Evolutionary conservation across 2,329 filamentous ascomycete genomes (phyloP).

Genomic region (Fusarium nisikadoi): DNA sequence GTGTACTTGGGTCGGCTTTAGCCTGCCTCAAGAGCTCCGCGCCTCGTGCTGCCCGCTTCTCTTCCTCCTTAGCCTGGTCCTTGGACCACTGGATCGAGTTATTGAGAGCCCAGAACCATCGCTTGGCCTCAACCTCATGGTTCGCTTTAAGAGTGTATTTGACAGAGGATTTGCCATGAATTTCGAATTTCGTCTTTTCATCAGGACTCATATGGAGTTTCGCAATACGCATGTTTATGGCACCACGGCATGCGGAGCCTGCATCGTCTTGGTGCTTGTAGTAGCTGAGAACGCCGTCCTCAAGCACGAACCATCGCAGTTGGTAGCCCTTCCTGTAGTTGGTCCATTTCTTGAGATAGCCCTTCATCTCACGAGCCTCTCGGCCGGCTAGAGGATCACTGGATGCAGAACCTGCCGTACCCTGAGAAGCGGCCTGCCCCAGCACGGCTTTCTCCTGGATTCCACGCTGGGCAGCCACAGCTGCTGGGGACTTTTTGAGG

Average conservation of each 20-base stretch:
- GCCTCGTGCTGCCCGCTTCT: conserved; percentile 77
- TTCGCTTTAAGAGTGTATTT: conserved; percentile 99
- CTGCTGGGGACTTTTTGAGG: conserved; percentile 92
- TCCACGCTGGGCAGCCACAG: conserved; percentile 90
- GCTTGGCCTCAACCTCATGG: conserved; percentile 96
- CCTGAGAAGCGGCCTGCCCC: conserved; percentile 73
- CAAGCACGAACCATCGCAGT: conserved; percentile 95
- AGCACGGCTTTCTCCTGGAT: conserved; percentile 98
- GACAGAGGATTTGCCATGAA: conserved; percentile 96
- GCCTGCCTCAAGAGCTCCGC: conserved; percentile 82
- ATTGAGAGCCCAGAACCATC: conserved; percentile 99
- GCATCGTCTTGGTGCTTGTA: conserved; percentile 99
- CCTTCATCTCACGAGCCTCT: conserved; percentile 96
- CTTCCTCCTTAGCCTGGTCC: conserved; percentile 93
- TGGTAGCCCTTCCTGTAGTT: conserved; percentile 99
- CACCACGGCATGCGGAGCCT: conserved; percentile 93
- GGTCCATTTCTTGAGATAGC: conserved; percentile 99
- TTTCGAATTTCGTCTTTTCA: conserved; percentile 97
- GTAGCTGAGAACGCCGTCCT: conserved; percentile 97
- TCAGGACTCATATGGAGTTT: conserved; percentile 94
- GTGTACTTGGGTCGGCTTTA: conserved; percentile 76
- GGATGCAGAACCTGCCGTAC: conserved; percentile 61
- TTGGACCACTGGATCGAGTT: conserved; percentile 99
- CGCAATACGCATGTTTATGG: conserved; percentile 98
- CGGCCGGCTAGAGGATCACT: conserved; percentile 76